These are phyloP conservation scores for Neurospora sp. DNA, from an alignment of 495 filamentous ascomycete genomes.

Conservation along the genomic window DNA sequence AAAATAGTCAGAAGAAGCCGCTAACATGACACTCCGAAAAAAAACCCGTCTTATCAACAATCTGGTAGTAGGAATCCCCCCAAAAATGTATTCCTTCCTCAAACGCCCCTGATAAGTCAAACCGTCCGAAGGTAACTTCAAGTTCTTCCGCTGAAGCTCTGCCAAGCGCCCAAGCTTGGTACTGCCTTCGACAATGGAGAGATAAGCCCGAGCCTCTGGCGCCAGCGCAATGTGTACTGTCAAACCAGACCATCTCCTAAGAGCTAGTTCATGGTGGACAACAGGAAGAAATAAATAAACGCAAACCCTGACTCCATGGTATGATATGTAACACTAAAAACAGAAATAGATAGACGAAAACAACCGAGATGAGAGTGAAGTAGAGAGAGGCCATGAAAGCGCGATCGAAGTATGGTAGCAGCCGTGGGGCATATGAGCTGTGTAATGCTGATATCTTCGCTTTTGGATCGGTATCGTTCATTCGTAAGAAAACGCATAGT, in stretches of 20 bases:
- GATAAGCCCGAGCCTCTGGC: background rate
- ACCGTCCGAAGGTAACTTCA: background rate
- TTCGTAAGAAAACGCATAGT: constrained; percentile 5
- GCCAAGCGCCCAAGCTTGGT: background rate
- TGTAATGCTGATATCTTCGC: background rate
- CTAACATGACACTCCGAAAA: background rate
- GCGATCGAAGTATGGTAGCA: background rate
- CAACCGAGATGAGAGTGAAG: background rate
- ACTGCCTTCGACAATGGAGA: background rate
- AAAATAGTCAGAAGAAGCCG: background rate
- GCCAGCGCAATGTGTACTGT: background rate
- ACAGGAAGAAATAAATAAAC: background rate
- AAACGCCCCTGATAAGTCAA: background rate
- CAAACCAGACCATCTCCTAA: background rate
- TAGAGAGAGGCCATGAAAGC: background rate
- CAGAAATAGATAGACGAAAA: background rate
- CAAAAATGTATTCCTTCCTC: background rate
- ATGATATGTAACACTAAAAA: constrained; percentile 1
- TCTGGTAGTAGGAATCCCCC: background rate
- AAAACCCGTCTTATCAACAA: background rate
- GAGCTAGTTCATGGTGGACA: background rate
- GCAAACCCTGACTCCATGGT: constrained; percentile 7
- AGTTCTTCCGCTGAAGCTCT: background rate
- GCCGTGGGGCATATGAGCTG: constrained; percentile 14
- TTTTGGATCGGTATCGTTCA: background rate